Conservation (phyloP, 371 early-diverging fungal genomes). For the Apophysomyces ossiformis region DNA sequence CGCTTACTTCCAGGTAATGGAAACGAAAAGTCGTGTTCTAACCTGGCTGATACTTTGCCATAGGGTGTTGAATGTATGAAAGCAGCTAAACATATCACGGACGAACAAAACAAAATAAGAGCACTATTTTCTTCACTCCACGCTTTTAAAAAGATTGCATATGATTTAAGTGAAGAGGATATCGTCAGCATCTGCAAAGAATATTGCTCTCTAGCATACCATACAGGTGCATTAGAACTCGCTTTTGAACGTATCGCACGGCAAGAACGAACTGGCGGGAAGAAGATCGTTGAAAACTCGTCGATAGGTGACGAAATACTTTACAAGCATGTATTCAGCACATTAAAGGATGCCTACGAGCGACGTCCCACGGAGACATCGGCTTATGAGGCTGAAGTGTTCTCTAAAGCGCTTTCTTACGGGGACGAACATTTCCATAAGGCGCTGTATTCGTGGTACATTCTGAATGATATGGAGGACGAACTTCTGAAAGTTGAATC, state of each 20-base stretch:
- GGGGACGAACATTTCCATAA: not conserved
- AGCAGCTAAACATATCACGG: not conserved
- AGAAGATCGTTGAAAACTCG: not conserved
- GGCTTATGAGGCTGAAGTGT: not conserved
- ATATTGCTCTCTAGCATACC: not conserved
- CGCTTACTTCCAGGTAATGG: not conserved
- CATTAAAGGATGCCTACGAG: not conserved
- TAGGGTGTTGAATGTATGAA: not conserved
- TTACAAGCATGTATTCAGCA: not conserved
- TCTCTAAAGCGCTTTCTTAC: not conserved
- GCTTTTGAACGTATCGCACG: not conserved
- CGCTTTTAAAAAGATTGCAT: not conserved
- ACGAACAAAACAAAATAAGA: not conserved
- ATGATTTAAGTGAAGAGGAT: not conserved
- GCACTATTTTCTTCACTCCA: not conserved
- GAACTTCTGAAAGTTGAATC: not conserved
- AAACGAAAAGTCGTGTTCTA: not conserved
- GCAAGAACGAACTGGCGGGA: not conserved
- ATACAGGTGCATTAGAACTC: not conserved
- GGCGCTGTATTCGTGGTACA: slow-evolving; percentile 1
- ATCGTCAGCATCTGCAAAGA: not conserved
- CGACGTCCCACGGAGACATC: not conserved
- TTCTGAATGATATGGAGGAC: not conserved
- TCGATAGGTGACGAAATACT: not conserved
- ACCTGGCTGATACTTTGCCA: not conserved